Evolutionary conservation across 179 eudicot genomes (phyloP).

Genomic region (Nepenthes alata): DNA sequence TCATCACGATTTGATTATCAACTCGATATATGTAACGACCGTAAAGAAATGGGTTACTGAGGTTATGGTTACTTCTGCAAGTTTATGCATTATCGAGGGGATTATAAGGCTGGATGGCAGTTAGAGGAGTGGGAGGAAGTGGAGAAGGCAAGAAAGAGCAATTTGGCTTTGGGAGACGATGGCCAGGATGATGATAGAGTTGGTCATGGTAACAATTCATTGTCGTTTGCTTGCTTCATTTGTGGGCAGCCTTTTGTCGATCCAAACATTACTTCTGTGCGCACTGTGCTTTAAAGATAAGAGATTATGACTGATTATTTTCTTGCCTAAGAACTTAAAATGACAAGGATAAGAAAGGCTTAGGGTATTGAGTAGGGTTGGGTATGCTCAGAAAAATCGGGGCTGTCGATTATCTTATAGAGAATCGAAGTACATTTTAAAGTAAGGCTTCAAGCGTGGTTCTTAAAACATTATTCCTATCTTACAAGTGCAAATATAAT

Average conservation of each 20-base stretch:
- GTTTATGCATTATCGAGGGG: constrained; percentile 94
- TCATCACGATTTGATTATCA: constrained; percentile 92
- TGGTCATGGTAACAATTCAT: constrained; percentile 25
- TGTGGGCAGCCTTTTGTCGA: constrained; percentile 82
- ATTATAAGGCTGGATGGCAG: constrained; percentile 95
- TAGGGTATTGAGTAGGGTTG: no score
- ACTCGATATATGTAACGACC: constrained; percentile 88
- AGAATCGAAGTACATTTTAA: no score
- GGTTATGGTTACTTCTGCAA: constrained; percentile 96
- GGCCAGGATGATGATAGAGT: constrained; percentile 35
- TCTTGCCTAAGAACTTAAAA: neutral
- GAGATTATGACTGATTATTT: neutral
- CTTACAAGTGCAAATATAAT: no score
- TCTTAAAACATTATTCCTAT: no score
- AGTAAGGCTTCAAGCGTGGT: no score
- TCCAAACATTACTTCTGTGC: constrained; percentile 87
- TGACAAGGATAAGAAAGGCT: no score
- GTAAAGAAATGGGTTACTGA: constrained; percentile 89
- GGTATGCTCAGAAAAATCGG: no score
- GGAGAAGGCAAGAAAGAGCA: constrained; percentile 69
- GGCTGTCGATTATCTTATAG: no score
- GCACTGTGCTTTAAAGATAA: constrained; percentile 83
- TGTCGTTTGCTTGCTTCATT: constrained; percentile 83
- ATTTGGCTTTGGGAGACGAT: constrained; percentile 48
- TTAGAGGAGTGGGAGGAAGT: constrained; percentile 88